Evolutionary conservation across 1,284 basidiomycete genomes (phyloP), one percentile per base, ranked within the genome.

Genomic region (Sphagnurus paluster): DNA sequence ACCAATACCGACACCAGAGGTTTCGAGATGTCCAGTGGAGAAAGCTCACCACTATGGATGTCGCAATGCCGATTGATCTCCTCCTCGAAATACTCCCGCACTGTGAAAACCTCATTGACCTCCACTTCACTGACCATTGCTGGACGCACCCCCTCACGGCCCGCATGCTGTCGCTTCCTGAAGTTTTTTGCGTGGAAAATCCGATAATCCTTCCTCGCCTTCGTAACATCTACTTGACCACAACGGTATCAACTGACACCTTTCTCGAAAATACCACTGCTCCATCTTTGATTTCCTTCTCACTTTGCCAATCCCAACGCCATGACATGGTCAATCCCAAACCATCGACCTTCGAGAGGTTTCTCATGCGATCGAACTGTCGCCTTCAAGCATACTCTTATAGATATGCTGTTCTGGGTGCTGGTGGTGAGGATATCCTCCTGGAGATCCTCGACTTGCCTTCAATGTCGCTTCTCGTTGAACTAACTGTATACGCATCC

Each of bases 21-120:
- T 26, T 42, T 4, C 9, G 17, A 8, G 20, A 34, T 30, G 29
- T 45, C 6, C 43, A 46, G 5, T 52, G 50, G 46, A 38, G 13
- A 7, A 46, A 42, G n/a, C 46, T 52, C 24, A 52, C 50, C 5
- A 16, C 32, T 19, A 44, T 48, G 34, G 38, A 51, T 6, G 38
- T 51, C 11, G 42, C 45, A 2, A 44, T 48, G 32, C 16, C 45
- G 9, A 16, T 41, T 19, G 33, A 44, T 10, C 39, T 39, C 5
- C 49, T 51, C 11, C 9, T 51, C 6, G 28, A 38, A 20, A 20
- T 51, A 13, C 45, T 51, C n/a, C 39, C 49, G 1, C 32, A 36
- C 17, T 51, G 45, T 25, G 21, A 33, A 8, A 51, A 48, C 26
- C 45, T 51, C 35, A n/a, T 44, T 4, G 41, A 48, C 17, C 44